A percentile compares a stretch with the other conserved stretches of the same genome.
Evolutionary conservation across 1,139 yeast species (phyloP).

Genomic region (Geotrichum siamense): DNA sequence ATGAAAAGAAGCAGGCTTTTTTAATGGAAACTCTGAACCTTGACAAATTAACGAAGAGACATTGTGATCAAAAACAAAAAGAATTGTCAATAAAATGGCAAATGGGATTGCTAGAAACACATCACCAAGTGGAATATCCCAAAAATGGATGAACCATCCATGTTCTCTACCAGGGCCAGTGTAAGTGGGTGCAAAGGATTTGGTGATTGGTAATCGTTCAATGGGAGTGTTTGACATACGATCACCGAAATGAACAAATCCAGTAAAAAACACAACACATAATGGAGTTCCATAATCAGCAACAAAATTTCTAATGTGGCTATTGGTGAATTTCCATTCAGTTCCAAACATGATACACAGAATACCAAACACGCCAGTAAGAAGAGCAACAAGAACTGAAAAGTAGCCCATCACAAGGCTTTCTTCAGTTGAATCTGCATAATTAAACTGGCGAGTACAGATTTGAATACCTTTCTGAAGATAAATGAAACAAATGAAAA

Average conservation of each 20-base stretch:
- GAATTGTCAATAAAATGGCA: slow-evolving; percentile 71
- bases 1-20: slow-evolving; percentile 84
- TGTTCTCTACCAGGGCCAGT: slow-evolving; percentile 37
- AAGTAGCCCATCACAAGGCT: slow-evolving; percentile 61
- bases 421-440: slow-evolving; percentile 26
- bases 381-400: slow-evolving; percentile 62
- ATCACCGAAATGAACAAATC: slow-evolving; percentile 86
- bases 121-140: slow-evolving; percentile 66
- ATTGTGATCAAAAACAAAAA: slow-evolving; percentile 92
- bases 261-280: slow-evolving; percentile 82
- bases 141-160: slow-evolving; percentile 75
- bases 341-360: slow-evolving; percentile 54
- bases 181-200: slow-evolving; percentile 67
- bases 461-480: slow-evolving; percentile 87
- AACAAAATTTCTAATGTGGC: slow-evolving; percentile 57
- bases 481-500: slow-evolving; percentile 85
- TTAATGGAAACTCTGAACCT: slow-evolving; percentile 68
- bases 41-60: slow-evolving; percentile 92
- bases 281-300: slow-evolving; percentile 82
- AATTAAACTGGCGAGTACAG: slow-evolving; percentile 57
- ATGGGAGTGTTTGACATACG: slow-evolving; percentile 47
- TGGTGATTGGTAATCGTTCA: slow-evolving; percentile 60
- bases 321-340: slow-evolving; percentile 53
- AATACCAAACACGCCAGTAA: slow-evolving; percentile 70
- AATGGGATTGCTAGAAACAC: slow-evolving; percentile 88